Evolutionary conservation across 2,329 filamentous ascomycete genomes (phyloP), one percentile per base, ranked within the genome.

Genomic region (Aureobasidium lini): DNA sequence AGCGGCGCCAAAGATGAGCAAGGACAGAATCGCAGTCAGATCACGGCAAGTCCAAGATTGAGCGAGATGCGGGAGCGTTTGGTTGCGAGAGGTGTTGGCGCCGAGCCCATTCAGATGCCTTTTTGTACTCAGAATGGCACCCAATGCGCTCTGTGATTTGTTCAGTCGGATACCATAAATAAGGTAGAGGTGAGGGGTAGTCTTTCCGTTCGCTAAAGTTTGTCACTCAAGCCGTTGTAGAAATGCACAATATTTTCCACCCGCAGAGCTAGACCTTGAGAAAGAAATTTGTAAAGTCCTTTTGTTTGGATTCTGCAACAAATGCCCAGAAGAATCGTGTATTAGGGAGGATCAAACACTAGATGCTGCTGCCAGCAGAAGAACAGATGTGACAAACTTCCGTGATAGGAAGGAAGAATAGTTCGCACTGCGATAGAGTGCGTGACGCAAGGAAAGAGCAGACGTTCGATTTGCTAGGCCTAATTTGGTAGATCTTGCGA

Each of bases 51-150:
- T 44, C 86, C 86, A 11, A 76, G 90, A 52, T 73, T 95, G 68
- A 83, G 83, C 48, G 88, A 91, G 76, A 84, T 89, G 79, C 81
- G 90, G 53, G 89, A 94, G 78, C 77, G 89, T 39, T 76, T 95
- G 76, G 81, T 93, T 29, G 81, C 80, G 3, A 78, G 82, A 58
- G 88, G 89, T 0, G 79, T 94, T 18, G 70, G 73, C 16, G 85
- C 86, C 0, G 79, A 80, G 60, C 83, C 85, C 4, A 81, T 92
- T 31, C 83, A 88, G 70, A 89, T 90, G 87, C 78, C 83, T 23
- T 90, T 81, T 72, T 91, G 88, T 72, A 83, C 83, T 32, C 84
- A 87, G 77, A 79, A 79, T 65, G 78, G 81, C 60, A 76, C 76
- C 44, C 77, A 77, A 40, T 80, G 79, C 58, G 70, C 68, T 43